These are phyloP conservation scores for Forsythia suspensa DNA, from an alignment of 257 asterid species.

Conservation along the genomic window DNA sequence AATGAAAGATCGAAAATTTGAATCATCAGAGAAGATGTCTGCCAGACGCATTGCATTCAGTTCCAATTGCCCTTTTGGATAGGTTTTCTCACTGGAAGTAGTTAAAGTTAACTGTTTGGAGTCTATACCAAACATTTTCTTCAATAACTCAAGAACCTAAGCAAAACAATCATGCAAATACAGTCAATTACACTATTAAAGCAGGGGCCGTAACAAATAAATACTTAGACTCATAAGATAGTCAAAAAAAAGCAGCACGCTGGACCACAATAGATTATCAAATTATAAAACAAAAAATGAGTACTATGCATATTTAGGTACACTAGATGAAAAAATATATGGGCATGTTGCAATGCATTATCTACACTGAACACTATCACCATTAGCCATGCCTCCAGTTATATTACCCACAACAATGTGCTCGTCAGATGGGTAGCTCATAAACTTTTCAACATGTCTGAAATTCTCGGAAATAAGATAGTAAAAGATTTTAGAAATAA, in stretches of 20 bases:
- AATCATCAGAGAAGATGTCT: conserved; percentile 94
- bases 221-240: conserved; percentile 11
- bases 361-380: conserved; percentile 8
- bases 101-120: conserved; percentile 35
- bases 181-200: conserved; percentile 20
- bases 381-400: conserved; percentile 2
- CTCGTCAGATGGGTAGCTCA: neutral
- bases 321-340: neutral
- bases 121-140: conserved; percentile 70
- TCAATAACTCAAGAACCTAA: conserved; percentile 87
- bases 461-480: conserved; percentile 4
- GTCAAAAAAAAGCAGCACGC: neutral
- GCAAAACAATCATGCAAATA: conserved; percentile 28
- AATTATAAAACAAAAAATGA: neutral
- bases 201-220: neutral
- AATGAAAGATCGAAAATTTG: conserved; percentile 82
- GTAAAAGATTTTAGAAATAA: conserved; percentile 7
- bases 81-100: conserved; percentile 46
- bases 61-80: conserved; percentile 87
- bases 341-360: conserved; percentile 6
- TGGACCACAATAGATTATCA: neutral
- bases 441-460: neutral
- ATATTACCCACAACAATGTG: neutral
- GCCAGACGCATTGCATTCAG: conserved; percentile 94
- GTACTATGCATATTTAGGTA: neutral